Evolutionary conservation across 495 filamentous ascomycete genomes (phyloP).

Genomic region (Neurospora terricola): DNA sequence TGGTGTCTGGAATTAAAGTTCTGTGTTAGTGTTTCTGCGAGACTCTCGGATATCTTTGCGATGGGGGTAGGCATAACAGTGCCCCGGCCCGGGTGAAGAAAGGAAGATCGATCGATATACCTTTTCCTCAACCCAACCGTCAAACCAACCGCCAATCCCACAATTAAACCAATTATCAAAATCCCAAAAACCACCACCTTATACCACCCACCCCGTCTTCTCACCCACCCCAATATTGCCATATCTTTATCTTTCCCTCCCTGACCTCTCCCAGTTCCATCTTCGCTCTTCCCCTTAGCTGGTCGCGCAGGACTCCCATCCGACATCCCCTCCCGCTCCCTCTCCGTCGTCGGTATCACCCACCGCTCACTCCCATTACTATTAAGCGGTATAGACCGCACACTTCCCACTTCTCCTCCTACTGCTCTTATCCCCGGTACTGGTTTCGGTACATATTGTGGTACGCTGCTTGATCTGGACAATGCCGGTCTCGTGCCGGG

Average conservation of each 20-base stretch:
- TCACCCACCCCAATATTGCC: neutral
- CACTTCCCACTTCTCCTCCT: neutral
- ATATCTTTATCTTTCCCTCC: neutral
- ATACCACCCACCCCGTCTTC: slow-evolving; percentile 31
- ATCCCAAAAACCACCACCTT: slow-evolving; percentile 19
- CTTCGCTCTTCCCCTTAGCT: neutral
- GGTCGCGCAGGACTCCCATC: neutral
- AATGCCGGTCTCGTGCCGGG: neutral
- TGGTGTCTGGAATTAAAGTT: neutral
- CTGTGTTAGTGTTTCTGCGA: neutral
- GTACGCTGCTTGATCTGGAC: neutral
- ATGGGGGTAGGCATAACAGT: neutral
- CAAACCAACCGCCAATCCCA: slow-evolving; percentile 35
- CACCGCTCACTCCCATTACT: neutral
- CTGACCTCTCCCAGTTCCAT: neutral
- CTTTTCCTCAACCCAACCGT: slow-evolving; percentile 33
- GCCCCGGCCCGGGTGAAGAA: neutral
- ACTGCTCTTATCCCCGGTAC: neutral
- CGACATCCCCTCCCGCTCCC: neutral
- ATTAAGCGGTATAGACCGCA: neutral
- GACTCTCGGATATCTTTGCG: neutral
- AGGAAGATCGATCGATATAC: slow-evolving; percentile 1
- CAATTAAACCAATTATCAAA: slow-evolving; percentile 21
- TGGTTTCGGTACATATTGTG: neutral
- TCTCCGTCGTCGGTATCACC: neutral